These are phyloP conservation scores for Alternaria consortialis DNA, from an alignment of 2,329 filamentous ascomycete species.

Conservation along the genomic window DNA sequence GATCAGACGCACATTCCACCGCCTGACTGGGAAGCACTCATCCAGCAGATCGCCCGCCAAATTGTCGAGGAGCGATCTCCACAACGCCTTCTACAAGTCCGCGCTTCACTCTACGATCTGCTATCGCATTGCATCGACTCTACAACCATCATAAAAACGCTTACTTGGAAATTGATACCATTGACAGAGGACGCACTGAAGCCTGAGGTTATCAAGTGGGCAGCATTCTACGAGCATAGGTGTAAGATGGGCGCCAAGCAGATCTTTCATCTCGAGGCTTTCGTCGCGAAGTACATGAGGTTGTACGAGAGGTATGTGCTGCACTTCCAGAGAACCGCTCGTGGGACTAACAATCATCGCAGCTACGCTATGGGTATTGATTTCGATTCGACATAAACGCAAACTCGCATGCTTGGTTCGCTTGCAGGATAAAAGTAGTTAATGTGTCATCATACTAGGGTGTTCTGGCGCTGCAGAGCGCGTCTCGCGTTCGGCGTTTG, in stretches of 20 bases:
- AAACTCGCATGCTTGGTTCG: background rate
- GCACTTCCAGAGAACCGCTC: background rate
- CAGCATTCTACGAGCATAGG: slow-evolving; percentile 95
- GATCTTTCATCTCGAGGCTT: slow-evolving; percentile 97
- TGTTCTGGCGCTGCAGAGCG: slow-evolving; percentile 13
- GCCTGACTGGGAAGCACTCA: slow-evolving; percentile 95
- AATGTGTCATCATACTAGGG: slow-evolving; percentile 5
- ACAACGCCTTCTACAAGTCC: slow-evolving; percentile 83
- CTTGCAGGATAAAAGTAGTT: background rate
- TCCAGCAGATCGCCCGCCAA: slow-evolving; percentile 87
- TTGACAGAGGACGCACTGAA: slow-evolving; percentile 90
- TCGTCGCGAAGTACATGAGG: slow-evolving; percentile 98
- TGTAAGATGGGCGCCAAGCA: slow-evolving; percentile 92
- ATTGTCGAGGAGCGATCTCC: slow-evolving; percentile 95
- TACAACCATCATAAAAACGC: slow-evolving; percentile 90
- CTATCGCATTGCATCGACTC: slow-evolving; percentile 97
- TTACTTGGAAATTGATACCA: slow-evolving; percentile 91
- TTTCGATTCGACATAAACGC: slow-evolving; percentile 50
- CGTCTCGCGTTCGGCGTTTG: slow-evolving; percentile 14
- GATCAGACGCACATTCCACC: slow-evolving; percentile 90
- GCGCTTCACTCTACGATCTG: slow-evolving; percentile 95
- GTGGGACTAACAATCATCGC: slow-evolving; percentile 9
- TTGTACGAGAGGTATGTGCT: slow-evolving; percentile 82
- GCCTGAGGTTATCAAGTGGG: slow-evolving; percentile 92
- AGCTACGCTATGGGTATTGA: slow-evolving; percentile 75